These are phyloP conservation scores for Cutaneotrichosporon dermatis DNA, from an alignment of 1,284 basidiomycete species.

Conservation along the genomic window DNA sequence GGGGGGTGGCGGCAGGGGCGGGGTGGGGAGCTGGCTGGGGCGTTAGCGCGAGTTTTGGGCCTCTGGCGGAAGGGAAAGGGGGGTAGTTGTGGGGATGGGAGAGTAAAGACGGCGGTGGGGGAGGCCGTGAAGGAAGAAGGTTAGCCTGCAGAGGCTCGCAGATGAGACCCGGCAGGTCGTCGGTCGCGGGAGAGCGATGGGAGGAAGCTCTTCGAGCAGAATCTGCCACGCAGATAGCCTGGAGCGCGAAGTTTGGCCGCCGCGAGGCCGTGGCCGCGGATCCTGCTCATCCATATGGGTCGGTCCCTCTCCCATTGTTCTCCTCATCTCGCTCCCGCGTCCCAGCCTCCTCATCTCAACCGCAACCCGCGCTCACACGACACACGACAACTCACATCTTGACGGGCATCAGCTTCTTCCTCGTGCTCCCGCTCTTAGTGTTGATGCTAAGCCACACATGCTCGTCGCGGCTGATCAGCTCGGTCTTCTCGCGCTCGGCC, in stretches of 20 bases:
- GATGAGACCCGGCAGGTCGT: too few species aligned
- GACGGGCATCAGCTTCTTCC: constrained; percentile 72
- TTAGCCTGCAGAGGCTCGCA: too few species aligned
- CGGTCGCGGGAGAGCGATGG: too few species aligned
- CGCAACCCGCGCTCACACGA: background rate
- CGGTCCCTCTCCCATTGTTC: background rate
- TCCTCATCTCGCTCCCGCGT: constrained; percentile 16
- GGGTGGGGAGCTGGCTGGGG: constrained; percentile 68
- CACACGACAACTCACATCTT: constrained; percentile 62
- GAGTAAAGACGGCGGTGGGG: too few species aligned
- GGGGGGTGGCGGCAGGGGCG: constrained; percentile 69
- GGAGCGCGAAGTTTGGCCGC: too few species aligned
- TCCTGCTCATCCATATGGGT: too few species aligned
- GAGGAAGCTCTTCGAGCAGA: too few species aligned
- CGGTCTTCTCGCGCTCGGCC: constrained; percentile 62
- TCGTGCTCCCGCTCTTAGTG: constrained; percentile 71
- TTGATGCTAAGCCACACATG: constrained; percentile 80
- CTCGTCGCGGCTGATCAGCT: constrained; percentile 77
- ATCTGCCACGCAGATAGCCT: too few species aligned
- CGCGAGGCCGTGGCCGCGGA: too few species aligned
- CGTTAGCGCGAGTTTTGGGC: background rate
- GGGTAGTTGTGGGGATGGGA: too few species aligned
- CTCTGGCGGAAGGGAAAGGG: too few species aligned
- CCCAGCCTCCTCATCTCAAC: constrained; percentile 52
- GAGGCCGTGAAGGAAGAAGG: too few species aligned